Evolutionary conservation across 768 basidiomycete genomes (phyloP).

Genomic region (Epithele typhae): DNA sequence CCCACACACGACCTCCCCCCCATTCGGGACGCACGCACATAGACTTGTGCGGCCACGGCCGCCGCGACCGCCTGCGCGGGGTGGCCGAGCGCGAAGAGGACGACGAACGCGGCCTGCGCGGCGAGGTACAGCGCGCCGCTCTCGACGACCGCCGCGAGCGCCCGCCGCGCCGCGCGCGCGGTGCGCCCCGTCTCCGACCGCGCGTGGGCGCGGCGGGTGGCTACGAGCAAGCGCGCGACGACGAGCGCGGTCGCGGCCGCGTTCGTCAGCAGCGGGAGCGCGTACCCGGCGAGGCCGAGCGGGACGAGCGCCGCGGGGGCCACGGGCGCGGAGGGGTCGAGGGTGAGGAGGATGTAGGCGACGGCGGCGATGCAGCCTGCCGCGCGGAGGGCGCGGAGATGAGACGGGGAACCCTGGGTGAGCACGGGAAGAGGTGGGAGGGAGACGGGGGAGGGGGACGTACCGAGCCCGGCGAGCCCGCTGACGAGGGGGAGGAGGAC

Average conservation of each 20-base stretch:
- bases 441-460: not conserved
- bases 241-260: constrained; percentile 38
- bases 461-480: constrained; percentile 6
- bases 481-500: constrained; percentile 4
- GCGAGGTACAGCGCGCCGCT: constrained; percentile 35
- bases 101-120: constrained; percentile 34
- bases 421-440: constrained; percentile 15
- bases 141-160: constrained; percentile 31
- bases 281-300: constrained; percentile 26
- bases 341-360: not conserved
- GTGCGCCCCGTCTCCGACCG: not conserved
- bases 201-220: constrained; percentile 9
- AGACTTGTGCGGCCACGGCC: constrained; percentile 35
- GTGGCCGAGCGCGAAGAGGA: constrained; percentile 30
- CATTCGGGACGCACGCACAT: constrained; percentile 24
- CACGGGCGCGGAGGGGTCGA: not conserved
- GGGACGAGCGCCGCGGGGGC: not conserved
- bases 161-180: not conserved
- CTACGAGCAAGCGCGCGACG: constrained; percentile 30
- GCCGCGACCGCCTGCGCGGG: constrained; percentile 32
- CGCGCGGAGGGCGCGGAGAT: constrained; percentile 38
- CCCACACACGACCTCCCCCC: not conserved
- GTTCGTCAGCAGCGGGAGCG: constrained; percentile 38
- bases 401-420: constrained; percentile 34
- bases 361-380: constrained; percentile 33